Percentiles rank a stretch among this genome's conserved stretches.
Evolutionary conservation across 345 rosid genomes (phyloP).

Genomic region (Euclidium syriacum): DNA sequence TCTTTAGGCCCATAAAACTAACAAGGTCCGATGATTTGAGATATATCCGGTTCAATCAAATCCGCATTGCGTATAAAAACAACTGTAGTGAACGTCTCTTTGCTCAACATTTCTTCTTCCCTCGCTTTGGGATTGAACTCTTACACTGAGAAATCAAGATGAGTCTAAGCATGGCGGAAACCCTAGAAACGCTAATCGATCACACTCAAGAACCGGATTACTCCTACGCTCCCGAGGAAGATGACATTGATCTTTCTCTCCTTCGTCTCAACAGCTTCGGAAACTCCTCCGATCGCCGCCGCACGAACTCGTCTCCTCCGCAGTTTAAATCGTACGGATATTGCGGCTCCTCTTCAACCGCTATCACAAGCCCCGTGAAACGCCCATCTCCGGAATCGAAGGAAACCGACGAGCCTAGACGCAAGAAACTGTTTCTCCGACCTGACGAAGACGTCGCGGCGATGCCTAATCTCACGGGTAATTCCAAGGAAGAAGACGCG

Average conservation of each 20-base stretch:
- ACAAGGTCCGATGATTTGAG: too few species aligned
- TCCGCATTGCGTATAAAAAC: not conserved
- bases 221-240: conserved; percentile 26
- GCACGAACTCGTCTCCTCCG: conserved; percentile 35
- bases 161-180: conserved; percentile 19
- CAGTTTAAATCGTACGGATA: conserved; percentile 28
- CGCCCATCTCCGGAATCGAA: conserved; percentile 30
- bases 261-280: conserved; percentile 35
- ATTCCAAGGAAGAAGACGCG: conserved; percentile 20
- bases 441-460: too few species aligned
- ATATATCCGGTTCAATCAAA: not conserved
- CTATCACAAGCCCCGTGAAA: conserved; percentile 23
- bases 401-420: conserved; percentile 24
- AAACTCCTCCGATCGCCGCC: conserved; percentile 30
- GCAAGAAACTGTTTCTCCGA: conserved; percentile 25
- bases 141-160: not conserved
- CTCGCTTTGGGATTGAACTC: not conserved
- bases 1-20: too few species aligned
- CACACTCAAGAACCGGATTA: conserved; percentile 8
- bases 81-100: not conserved
- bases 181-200: conserved; percentile 8
- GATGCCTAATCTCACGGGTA: too few species aligned
- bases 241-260: conserved; percentile 27
- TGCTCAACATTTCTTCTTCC: not conserved
- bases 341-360: conserved; percentile 25